Conservation (phyloP, 495 filamentous ascomycete genomes). For the Sordaria brevicollis region DNA sequence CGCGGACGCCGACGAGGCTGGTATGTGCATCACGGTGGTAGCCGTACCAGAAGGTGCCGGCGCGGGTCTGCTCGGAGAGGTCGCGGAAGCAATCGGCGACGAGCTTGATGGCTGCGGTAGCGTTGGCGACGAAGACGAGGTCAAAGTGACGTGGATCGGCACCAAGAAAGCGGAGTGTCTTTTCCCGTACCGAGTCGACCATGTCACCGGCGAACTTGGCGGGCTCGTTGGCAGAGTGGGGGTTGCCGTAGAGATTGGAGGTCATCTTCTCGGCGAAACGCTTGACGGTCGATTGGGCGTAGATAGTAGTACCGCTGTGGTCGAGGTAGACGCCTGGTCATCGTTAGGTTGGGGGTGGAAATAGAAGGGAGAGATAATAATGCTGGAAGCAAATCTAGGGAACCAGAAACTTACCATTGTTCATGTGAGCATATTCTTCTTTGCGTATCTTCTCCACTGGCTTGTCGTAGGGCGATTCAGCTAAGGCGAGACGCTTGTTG, state of each 20-base stretch:
- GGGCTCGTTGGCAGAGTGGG: slow-evolving; percentile 60
- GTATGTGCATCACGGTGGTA: slow-evolving; percentile 70
- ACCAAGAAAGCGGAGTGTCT: slow-evolving; percentile 70
- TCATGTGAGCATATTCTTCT: slow-evolving; percentile 40
- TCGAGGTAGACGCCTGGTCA: slow-evolving; percentile 53
- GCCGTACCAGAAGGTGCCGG: slow-evolving; percentile 53
- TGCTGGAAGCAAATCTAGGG: not conserved
- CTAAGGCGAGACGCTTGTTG: not conserved
- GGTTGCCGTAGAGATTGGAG: slow-evolving; percentile 59
- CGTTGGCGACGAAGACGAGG: slow-evolving; percentile 83
- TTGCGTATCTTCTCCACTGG: slow-evolving; percentile 32
- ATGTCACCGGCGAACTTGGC: slow-evolving; percentile 50
- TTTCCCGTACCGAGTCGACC: slow-evolving; percentile 48
- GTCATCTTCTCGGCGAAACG: slow-evolving; percentile 48
- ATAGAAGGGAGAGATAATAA: not conserved
- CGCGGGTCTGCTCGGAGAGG: slow-evolving; percentile 32
- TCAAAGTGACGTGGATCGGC: slow-evolving; percentile 78
- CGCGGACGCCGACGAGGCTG: slow-evolving; percentile 59
- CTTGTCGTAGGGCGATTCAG: slow-evolving; percentile 16
- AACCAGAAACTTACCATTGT: slow-evolving; percentile 21
- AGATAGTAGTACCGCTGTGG: slow-evolving; percentile 66
- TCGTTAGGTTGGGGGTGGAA: not conserved
- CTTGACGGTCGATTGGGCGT: slow-evolving; percentile 51
- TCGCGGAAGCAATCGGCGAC: slow-evolving; percentile 57
- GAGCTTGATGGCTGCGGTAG: slow-evolving; percentile 81